Base-by-base conservation (phyloP, 495 filamentous ascomycete genomes). In the Aspergillus panamensis region DNA sequence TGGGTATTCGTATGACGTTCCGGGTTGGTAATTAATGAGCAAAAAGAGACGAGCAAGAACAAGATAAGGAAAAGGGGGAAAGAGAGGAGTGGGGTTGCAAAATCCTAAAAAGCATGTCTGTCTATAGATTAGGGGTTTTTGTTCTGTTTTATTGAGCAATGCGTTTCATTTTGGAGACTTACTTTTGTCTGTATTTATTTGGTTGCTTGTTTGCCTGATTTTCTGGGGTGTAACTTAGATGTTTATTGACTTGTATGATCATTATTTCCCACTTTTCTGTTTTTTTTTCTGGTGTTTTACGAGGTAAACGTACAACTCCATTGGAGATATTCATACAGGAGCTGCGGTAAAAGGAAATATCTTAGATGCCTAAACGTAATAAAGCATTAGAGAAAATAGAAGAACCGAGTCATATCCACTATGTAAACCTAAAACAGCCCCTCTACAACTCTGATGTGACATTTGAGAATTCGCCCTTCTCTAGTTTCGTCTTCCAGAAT, bases 401-500 rank as follows among this genome's bases (percentile, higher is more conserved):
- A 35, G 33, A 29, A n/a, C 42, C n/a, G 49, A 57, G 59, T 57
- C 57, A 59, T 64, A 54, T 62, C 43, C 45, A 54, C 59, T 59
- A 62, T 58, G 20, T 58, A 54, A 57, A 31, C 49, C 9, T 37
- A 25, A 31, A 31, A 16, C 50, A 50, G 43, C 17, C 48, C 47
- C 37, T 53, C 64, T 70, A 78, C 64, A 97, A 76, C 66, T 88
- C 82, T 64, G 88, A 87, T 25, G 91, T 95, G 55, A 98, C 94
- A 74, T 97, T 97, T 57, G 90, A 92, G 74, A 98, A 98, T 77
- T 98, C 94, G 67, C 91, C 92, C 80, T 93, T 94, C 73, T 96
- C 89, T 66, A 97, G 74, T 86, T 97, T 98, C 42, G 90, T 96
- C 83, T 95, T 89, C 94, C 95, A 97, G 85, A 97, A 97, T 65